A percentile compares a stretch with the other conserved stretches of the same genome.
These are phyloP conservation scores for Colletotrichum camelliae DNA, from an alignment of 2,329 filamentous ascomycete species.

Conservation along the genomic window DNA sequence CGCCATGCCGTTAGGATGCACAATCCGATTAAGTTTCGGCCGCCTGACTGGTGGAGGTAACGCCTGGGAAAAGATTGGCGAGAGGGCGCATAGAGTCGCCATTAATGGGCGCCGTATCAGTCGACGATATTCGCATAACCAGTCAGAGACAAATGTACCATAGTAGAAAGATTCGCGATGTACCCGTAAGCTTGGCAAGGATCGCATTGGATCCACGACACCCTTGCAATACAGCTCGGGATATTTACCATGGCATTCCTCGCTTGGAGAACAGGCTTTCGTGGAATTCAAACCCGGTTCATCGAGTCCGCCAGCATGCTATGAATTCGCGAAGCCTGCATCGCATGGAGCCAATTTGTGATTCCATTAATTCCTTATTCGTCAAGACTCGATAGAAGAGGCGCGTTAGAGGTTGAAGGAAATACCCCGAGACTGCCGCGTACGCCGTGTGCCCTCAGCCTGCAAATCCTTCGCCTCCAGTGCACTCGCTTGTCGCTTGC, in stretches of 20 bases:
- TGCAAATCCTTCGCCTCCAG: neutral
- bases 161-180: conserved; percentile 8
- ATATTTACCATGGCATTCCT: conserved; percentile 11
- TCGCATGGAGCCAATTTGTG: neutral
- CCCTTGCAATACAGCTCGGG: conserved; percentile 15
- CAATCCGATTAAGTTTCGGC: neutral
- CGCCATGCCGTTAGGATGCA: neutral
- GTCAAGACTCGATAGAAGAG: neutral
- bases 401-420: neutral
- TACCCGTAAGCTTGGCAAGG: conserved; percentile 2
- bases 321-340: neutral
- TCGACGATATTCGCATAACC: conserved; percentile 4
- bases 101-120: neutral
- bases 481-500: neutral
- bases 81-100: neutral
- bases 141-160: neutral
- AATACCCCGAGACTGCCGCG: neutral
- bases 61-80: neutral
- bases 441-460: neutral
- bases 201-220: conserved; percentile 6
- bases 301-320: neutral
- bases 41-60: neutral
- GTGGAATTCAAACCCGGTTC: neutral
- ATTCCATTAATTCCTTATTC: neutral
- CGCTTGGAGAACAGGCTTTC: neutral